These are phyloP conservation scores for Epichloe uncinata DNA, from an alignment of 2,329 filamentous ascomycete species.

Conservation along the genomic window DNA sequence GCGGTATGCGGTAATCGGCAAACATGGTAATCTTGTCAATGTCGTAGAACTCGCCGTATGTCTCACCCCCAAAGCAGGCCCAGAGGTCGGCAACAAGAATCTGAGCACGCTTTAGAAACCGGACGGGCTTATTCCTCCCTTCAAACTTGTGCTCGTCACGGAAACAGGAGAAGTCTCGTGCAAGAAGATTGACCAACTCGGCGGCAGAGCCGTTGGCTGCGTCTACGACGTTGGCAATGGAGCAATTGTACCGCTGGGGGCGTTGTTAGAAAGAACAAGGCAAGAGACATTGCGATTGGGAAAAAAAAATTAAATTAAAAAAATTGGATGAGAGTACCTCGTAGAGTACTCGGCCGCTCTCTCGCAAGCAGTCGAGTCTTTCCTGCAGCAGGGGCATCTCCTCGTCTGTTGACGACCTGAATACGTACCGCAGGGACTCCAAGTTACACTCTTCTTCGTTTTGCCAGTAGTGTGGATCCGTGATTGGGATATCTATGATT, in stretches of 20 bases:
- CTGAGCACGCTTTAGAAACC: constrained; percentile 86
- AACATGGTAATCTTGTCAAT: constrained; percentile 98
- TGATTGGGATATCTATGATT: constrained; percentile 67
- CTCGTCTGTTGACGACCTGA: constrained; percentile 75
- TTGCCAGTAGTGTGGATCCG: constrained; percentile 75
- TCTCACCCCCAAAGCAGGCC: constrained; percentile 80
- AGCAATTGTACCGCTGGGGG: constrained; percentile 58
- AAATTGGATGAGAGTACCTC: constrained; percentile 35
- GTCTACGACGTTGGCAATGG: constrained; percentile 58
- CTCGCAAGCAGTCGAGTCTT: constrained; percentile 64
- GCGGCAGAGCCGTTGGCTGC: constrained; percentile 70
- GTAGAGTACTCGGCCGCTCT: constrained; percentile 69
- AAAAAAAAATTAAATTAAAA: not conserved
- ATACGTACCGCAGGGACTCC: constrained; percentile 60
- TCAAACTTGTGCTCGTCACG: constrained; percentile 68
- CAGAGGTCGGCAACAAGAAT: constrained; percentile 93
- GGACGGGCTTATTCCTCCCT: constrained; percentile 53
- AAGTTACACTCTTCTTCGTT: constrained; percentile 64
- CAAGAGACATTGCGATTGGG: no score
- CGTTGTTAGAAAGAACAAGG: not conserved
- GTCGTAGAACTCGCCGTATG: constrained; percentile 71
- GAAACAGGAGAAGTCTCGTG: constrained; percentile 73
- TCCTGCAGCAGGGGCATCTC: constrained; percentile 74
- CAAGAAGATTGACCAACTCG: constrained; percentile 72
- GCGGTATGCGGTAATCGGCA: constrained; percentile 92